Base-by-base conservation (phyloP, 805 yeast species). In the Maudiozyma barnettii region DNA sequence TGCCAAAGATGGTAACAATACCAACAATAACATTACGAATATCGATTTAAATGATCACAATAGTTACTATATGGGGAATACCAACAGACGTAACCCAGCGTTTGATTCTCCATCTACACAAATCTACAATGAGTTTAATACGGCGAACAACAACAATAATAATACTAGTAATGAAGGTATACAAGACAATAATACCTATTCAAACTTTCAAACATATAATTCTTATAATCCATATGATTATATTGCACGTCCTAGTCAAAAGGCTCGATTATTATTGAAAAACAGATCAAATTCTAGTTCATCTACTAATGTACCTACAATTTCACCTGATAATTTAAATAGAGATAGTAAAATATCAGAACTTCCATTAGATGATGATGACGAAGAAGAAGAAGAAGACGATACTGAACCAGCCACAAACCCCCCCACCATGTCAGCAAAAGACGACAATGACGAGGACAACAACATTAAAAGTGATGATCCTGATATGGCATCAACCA, bases 351-450 rank as follows among this genome's bases (percentile, higher is more conserved):
- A 53, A 39, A 58, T 59, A 16, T 57, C 58, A 5, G 64, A 59
- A 36, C 49, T 59, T 16, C 64, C 64, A 16, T 52, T 46, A 20
- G 55, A 56, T 26, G 62, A 55, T 22, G 55, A 53, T 6, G n/a
- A n/a, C n/a, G n/a, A n/a, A n/a, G n/a, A n/a, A n/a, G 54, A 52
- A 37, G 39, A 21, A 30, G 21, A 19, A 22, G 30, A 16, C 39
- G 39, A 21, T 39, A 44, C 9, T 16, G 22, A 23, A 14, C 29
- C 30, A 14, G 18, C 14, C 1, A 23, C 21, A 22, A 10, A 4
- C 1, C 14, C 29, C 5, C 2, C 30, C 8, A 26, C 30, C 4
- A 26, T 12, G 10, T 4, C 30, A 26, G 10, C 8, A 26, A 26
- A 26, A 4, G 44, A 41, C 4, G 36, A 35, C n/a, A n/a, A n/a